These are phyloP conservation scores for Lentinula sp. DNA, from an alignment of 768 basidiomycete genomes.

Conservation along the genomic window DNA sequence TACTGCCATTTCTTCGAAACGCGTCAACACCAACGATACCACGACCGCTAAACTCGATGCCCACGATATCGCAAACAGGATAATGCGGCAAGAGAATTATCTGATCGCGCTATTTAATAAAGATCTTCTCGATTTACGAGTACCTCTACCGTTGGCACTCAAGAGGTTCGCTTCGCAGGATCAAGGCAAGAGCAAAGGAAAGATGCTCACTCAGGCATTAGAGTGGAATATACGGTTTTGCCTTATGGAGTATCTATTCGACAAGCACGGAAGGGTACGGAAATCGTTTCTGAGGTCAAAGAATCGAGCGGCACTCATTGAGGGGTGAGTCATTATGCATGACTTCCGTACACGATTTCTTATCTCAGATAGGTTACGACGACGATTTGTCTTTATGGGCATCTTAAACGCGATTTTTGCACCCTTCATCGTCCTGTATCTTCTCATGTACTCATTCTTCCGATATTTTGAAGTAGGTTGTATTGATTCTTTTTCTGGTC, in stretches of 20 bases:
- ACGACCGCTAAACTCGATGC: slow-evolving; percentile 89
- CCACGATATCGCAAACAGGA: slow-evolving; percentile 96
- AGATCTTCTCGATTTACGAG: slow-evolving; percentile 82
- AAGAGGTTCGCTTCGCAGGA: slow-evolving; percentile 44
- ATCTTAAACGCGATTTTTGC: slow-evolving; percentile 92
- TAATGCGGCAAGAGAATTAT: slow-evolving; percentile 98
- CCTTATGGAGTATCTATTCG: slow-evolving; percentile 92
- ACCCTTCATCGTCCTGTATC: slow-evolving; percentile 94
- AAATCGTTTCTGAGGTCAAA: slow-evolving; percentile 88
- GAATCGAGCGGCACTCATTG: slow-evolving; percentile 70
- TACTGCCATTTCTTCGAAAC: slow-evolving; percentile 73
- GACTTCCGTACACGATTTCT: not conserved
- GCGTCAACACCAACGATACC: slow-evolving; percentile 46
- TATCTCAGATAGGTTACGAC: slow-evolving; percentile 47
- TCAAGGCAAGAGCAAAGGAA: slow-evolving; percentile 53
- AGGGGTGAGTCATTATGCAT: slow-evolving; percentile 51
- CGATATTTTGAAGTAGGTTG: slow-evolving; percentile 91
- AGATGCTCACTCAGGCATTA: slow-evolving; percentile 79
- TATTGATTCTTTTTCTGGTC: not conserved
- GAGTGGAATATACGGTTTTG: slow-evolving; percentile 99
- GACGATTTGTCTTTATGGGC: slow-evolving; percentile 96
- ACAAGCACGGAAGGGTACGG: slow-evolving; percentile 81
- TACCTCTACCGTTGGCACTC: slow-evolving; percentile 65
- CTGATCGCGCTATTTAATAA: slow-evolving; percentile 98
- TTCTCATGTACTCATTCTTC: slow-evolving; percentile 99